These are phyloP conservation scores for Fusarium sp. DNA, from an alignment of 2,329 filamentous ascomycete genomes.

Conservation along the genomic window DNA sequence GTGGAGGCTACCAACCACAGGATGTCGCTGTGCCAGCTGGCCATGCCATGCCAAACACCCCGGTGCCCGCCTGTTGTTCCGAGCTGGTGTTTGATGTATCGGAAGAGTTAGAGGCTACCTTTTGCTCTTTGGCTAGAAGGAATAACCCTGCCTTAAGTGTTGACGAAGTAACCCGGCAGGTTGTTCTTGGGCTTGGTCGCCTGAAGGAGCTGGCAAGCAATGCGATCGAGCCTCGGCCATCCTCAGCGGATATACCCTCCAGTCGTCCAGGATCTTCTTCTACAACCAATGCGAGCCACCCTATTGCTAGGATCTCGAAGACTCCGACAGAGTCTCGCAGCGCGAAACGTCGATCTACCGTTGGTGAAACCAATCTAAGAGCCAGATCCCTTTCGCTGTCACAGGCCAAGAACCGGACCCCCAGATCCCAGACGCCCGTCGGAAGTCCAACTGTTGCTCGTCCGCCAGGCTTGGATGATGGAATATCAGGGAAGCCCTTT, in stretches of 20 bases:
- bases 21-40: slow-evolving; percentile 46
- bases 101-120: slow-evolving; percentile 60
- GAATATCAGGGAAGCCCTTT: slow-evolving; percentile 68
- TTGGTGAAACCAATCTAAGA: slow-evolving; percentile 25
- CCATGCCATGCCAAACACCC: slow-evolving; percentile 47
- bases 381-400: slow-evolving; percentile 35
- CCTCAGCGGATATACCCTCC: slow-evolving; percentile 19
- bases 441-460: slow-evolving; percentile 38
- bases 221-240: slow-evolving; percentile 29
- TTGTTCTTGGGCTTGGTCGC: slow-evolving; percentile 53
- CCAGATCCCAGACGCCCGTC: slow-evolving; percentile 40
- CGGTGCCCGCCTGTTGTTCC: slow-evolving; percentile 60
- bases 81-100: slow-evolving; percentile 61
- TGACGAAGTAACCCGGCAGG: slow-evolving; percentile 59
- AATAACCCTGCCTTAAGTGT: slow-evolving; percentile 55
- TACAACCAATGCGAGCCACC: slow-evolving; percentile 24
- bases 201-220: slow-evolving; percentile 32
- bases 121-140: slow-evolving; percentile 62
- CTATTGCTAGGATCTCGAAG: slow-evolving; percentile 40
- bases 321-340: slow-evolving; percentile 30
- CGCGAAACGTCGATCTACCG: slow-evolving; percentile 29
- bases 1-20: slow-evolving; percentile 50
- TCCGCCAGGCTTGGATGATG: slow-evolving; percentile 55
- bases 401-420: slow-evolving; percentile 33
- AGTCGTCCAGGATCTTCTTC: slow-evolving; percentile 37